Base-by-base conservation (phyloP, 2,329 filamentous ascomycete genomes). In the Neofusicoccum laricinum region DNA sequence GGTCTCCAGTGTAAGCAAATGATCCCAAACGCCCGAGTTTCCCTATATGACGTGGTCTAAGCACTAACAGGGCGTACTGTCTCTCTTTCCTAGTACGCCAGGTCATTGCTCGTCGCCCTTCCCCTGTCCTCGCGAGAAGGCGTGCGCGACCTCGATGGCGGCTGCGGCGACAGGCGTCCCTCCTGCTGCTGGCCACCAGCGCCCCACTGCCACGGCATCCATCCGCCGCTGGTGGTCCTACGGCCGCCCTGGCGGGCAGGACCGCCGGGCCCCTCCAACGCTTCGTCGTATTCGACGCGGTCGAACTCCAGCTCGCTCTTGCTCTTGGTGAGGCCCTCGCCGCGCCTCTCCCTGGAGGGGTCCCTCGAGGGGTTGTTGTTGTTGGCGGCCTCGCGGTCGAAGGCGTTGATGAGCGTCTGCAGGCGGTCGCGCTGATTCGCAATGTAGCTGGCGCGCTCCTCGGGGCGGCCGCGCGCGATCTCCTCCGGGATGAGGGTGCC, bases 291-390 rank as follows among this genome's bases (percentile, higher is more conserved):
- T 67, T 95, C 90, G 69, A 96, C 91, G 75, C 92, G 91, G 72
- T 96, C 93, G 72, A 97, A 97, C 70, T 96, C 94, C 19, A 86
- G 86, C 74, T 97, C 93, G 75, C 91, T 96, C 68, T 88, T 88
- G 72, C 91, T 94, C 79, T 94, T 94, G 70, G 86, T 89, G 71
- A 96, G 78, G 10, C 62, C 62, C 2, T 81, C 86, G 66, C 75
- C 71, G 68, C 81, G 82, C 51, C 81, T 75, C n/a, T 83, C 81
- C 66, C 75, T 81, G 81, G 66, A 80, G 34, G 68, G 64, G 78
- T 80, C 59, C 83, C 78, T 66, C 81, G 57, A 62, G 76, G 2
- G 75, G 67, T 63, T 73, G 67, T 12, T 68, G 25, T 69, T 68
- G 17, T 64, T 65, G 48, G 67, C 63, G 38, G 91, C 91, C 78